Conservation (phyloP, 164 flowering plant species). For the Echeveria elegans region DNA sequence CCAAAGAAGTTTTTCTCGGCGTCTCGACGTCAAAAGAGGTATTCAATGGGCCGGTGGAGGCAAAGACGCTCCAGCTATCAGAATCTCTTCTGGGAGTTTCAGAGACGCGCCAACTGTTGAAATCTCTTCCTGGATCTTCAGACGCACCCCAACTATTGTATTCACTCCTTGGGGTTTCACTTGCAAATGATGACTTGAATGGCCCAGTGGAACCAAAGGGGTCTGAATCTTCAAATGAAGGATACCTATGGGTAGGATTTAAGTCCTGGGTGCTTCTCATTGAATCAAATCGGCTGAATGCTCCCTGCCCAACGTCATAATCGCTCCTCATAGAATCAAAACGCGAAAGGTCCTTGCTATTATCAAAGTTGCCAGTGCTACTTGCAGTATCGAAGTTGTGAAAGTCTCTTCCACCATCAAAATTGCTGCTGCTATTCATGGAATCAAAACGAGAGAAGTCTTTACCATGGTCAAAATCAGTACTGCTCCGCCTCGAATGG, state of each 20-base stretch:
- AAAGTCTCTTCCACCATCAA: not conserved
- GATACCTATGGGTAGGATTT: conserved; percentile 35
- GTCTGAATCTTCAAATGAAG: conserved; percentile 44
- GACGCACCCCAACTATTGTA: conserved; percentile 44
- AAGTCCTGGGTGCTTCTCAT: conserved; percentile 25
- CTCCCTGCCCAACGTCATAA: conserved; percentile 15
- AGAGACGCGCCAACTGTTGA: conserved; percentile 28
- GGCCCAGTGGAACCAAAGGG: conserved; percentile 48
- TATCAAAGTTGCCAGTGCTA: conserved; percentile 28
- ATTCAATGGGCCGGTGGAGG: conserved; percentile 1
- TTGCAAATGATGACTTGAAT: conserved; percentile 30
- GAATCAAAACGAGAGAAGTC: not conserved
- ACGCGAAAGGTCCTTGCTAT: conserved; percentile 35
- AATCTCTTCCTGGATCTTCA: conserved; percentile 34
- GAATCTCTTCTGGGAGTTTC: conserved; percentile 38
- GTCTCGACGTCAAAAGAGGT: conserved; percentile 21
- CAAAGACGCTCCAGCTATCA: conserved; percentile 23
- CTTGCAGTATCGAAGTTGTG: conserved; percentile 27
- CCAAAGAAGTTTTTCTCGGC: conserved; percentile 26
- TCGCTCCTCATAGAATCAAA: conserved; percentile 41
- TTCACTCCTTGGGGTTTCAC: conserved; percentile 36
- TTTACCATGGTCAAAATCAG: not conserved
- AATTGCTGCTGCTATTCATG: not conserved
- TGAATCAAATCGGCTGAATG: conserved; percentile 29
- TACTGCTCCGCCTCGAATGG: not conserved